phyloP scores from a whole-genome alignment of 306 rosid genomes.

The Sphenostylis stenocarpa region DNA sequence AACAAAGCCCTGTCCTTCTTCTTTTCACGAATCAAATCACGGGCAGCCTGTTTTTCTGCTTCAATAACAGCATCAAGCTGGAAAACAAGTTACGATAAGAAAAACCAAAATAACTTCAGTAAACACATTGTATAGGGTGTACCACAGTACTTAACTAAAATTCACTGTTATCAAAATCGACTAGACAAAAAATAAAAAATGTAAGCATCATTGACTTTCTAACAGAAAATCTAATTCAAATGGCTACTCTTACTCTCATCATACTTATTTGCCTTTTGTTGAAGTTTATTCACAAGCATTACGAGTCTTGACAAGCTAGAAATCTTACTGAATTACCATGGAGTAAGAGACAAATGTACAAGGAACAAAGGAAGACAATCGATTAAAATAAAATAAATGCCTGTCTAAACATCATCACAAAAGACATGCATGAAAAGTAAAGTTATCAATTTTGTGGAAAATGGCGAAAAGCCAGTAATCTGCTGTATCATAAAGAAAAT shows the following conservation, averaged over 20 bases:
- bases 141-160: conserved; percentile 13
- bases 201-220: background rate
- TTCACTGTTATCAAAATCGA: background rate
- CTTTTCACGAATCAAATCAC: conserved; percentile 85
- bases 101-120: background rate
- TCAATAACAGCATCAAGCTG: conserved; percentile 96
- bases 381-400: conserved; percentile 9
- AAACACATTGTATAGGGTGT: background rate
- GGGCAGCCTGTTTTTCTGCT: conserved; percentile 95
- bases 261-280: background rate
- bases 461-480: no score
- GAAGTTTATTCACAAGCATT: background rate
- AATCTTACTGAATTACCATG: background rate
- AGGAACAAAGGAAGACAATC: background rate
- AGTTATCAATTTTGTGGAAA: no score
- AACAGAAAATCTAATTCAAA: conserved; percentile 5
- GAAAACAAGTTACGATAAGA: conserved; percentile 15
- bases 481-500: no score
- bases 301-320: background rate
- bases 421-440: background rate
- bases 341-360: background rate
- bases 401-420: background rate
- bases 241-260: background rate
- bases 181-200: background rate
- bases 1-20: conserved; percentile 91